These are phyloP conservation scores for Protomyces arabidopsidicola DNA, from an alignment of 1,139 yeast species.

Conservation along the genomic window DNA sequence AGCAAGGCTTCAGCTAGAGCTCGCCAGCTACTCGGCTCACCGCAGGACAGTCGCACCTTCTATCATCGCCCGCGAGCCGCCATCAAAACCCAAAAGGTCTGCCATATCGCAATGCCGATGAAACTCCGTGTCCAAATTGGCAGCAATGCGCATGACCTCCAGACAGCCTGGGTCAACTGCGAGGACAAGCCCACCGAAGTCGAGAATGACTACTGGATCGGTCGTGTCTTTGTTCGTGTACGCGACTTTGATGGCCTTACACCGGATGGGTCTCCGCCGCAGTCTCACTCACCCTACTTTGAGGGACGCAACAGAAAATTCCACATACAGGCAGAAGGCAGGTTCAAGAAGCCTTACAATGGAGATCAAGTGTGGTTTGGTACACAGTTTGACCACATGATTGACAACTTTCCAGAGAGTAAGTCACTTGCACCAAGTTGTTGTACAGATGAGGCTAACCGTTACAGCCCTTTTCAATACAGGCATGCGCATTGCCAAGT, in stretches of 20 bases:
- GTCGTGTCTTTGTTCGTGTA: slow-evolving; percentile 29
- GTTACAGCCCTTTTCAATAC: slow-evolving; percentile 27
- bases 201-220: slow-evolving; percentile 27
- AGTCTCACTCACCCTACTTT: slow-evolving; percentile 21
- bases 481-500: slow-evolving; percentile 30
- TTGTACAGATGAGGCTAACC: background rate
- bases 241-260: slow-evolving; percentile 30
- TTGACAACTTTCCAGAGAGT: slow-evolving; percentile 29
- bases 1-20: too few species aligned
- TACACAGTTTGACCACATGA: slow-evolving; percentile 30
- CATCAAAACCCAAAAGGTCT: too few species aligned
- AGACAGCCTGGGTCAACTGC: slow-evolving; percentile 30
- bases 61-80: too few species aligned
- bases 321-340: slow-evolving; percentile 31
- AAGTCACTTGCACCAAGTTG: background rate
- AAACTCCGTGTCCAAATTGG: slow-evolving; percentile 16
- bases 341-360: slow-evolving; percentile 28
- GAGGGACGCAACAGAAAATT: slow-evolving; percentile 29
- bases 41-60: too few species aligned
- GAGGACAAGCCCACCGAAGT: slow-evolving; percentile 30
- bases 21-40: too few species aligned
- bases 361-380: slow-evolving; percentile 30
- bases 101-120: background rate
- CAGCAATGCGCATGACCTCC: slow-evolving; percentile 12
- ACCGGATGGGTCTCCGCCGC: slow-evolving; percentile 29